Evolutionary conservation across 2,329 filamentous ascomycete species (phyloP).

Genomic region (Exophiala mesophila): DNA sequence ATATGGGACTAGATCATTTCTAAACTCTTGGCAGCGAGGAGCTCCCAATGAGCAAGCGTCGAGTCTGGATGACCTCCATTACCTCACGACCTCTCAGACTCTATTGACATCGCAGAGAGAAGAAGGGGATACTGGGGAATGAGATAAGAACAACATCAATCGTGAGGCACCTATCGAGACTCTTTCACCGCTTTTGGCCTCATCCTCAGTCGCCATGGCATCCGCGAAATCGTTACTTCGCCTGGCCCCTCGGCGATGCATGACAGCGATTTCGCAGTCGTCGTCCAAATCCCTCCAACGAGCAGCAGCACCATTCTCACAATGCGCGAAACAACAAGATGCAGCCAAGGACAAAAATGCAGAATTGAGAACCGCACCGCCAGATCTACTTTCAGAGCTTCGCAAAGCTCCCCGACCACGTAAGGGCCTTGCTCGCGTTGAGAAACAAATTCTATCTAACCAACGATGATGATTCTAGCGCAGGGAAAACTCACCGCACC

Average conservation of each 20-base stretch:
- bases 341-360: slow-evolving; percentile 13
- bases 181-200: no score
- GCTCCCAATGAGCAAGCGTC: neutral
- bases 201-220: slow-evolving; percentile 34
- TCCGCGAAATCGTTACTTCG: slow-evolving; percentile 43
- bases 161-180: no score
- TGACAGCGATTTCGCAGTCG: slow-evolving; percentile 34
- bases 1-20: no score
- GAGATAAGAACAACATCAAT: no score
- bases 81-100: neutral
- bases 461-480: slow-evolving; percentile 32
- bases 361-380: slow-evolving; percentile 35
- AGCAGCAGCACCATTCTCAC: slow-evolving; percentile 34
- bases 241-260: slow-evolving; percentile 37
- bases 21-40: neutral
- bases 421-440: slow-evolving; percentile 26
- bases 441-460: slow-evolving; percentile 5
- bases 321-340: slow-evolving; percentile 24
- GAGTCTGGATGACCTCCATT: neutral
- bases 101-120: no score
- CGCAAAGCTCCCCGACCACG: slow-evolving; percentile 54
- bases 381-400: slow-evolving; percentile 62
- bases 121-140: no score
- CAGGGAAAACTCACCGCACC: slow-evolving; percentile 66
- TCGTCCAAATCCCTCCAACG: slow-evolving; percentile 29